Evolutionary conservation across 1,284 basidiomycete species (phyloP), one percentile per base, ranked within the genome.

Genomic region (Rhodofomes roseus): DNA sequence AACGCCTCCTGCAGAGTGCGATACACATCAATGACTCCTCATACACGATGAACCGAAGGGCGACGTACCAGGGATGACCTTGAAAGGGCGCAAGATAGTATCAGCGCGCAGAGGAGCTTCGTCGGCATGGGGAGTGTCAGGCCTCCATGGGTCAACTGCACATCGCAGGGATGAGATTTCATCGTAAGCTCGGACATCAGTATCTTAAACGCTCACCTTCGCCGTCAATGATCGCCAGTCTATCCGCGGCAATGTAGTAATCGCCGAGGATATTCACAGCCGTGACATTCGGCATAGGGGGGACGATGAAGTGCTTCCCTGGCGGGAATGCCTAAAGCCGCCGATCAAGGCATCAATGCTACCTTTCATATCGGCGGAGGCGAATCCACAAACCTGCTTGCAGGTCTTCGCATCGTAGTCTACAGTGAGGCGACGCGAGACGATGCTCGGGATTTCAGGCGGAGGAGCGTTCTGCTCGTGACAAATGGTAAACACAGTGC

Each of bases 131-230:
- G 94, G 93, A 1, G 95, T 90, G 62, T 87, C 88, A 0, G 92
- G 91, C 61, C 90, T 82, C 95, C 95, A 97, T 3, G 95, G 95
- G 73, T 96, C 93, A 34, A 89, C 90, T 90, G 65, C 25, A 58
- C 12, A 48, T 37, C n/a, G 36, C n/a, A 31, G 23, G 44, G 34
- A 6, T 12, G 34, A 12, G 12, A 36, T n/a, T n/a, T n/a, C n/a
- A n/a, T n/a, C n/a, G n/a, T n/a, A n/a, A n/a, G n/a, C n/a, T n/a
- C n/a, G n/a, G n/a, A n/a, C n/a, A n/a, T n/a, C n/a, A n/a, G n/a
- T n/a, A n/a, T n/a, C n/a, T n/a, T 22, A 7, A 11, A 18, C 12
- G 18, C 74, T 27, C 56, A 88, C 88, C 81, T 80, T 92, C 88
- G 16, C 92, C 92, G 66, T 94, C 91, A 63, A 97, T 90, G 66